Conservation (phyloP, 352 stramenopile genomes). For the Phytophthora litchii region DNA sequence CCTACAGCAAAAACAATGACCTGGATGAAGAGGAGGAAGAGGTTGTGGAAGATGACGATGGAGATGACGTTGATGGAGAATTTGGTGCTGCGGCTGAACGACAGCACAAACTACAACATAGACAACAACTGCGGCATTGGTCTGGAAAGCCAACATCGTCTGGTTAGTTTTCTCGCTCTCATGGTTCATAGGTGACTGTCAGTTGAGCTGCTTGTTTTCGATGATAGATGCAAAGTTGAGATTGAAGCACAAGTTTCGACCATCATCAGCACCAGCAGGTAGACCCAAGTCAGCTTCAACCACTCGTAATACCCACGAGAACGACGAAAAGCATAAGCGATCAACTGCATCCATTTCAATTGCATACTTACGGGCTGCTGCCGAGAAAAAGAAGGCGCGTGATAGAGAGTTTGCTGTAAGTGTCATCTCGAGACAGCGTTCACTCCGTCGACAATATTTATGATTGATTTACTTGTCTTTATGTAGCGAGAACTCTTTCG, state of each 20-base stretch:
- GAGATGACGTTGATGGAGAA: conserved; percentile 32
- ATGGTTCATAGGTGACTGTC: neutral
- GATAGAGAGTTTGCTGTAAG: conserved; percentile 73
- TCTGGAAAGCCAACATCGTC: conserved; percentile 15
- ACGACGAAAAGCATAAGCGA: conserved; percentile 16
- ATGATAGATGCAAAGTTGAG: conserved; percentile 17
- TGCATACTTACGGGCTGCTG: conserved; percentile 56
- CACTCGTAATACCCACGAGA: conserved; percentile 6
- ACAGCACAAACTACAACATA: conserved; percentile 21
- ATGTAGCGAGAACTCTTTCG: conserved; percentile 57
- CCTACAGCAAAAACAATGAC: conserved; percentile 27
- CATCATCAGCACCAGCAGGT: conserved; percentile 58
- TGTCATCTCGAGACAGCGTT: neutral
- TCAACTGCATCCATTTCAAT: conserved; percentile 55
- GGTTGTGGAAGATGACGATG: conserved; percentile 44
- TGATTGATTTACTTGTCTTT: too few relatives aligned
- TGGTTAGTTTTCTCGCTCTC: conserved; percentile 7
- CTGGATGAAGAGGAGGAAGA: conserved; percentile 40
- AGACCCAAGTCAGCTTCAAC: conserved; percentile 34
- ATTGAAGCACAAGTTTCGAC: conserved; percentile 41
- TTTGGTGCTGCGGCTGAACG: conserved; percentile 46
- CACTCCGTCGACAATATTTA: too few relatives aligned
- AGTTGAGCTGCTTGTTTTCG: neutral
- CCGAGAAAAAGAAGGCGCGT: conserved; percentile 70
- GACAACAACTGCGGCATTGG: conserved; percentile 20